phyloP scores from a whole-genome alignment of 2,329 filamentous ascomycete genomes.

The Aspergillus sp. region DNA sequence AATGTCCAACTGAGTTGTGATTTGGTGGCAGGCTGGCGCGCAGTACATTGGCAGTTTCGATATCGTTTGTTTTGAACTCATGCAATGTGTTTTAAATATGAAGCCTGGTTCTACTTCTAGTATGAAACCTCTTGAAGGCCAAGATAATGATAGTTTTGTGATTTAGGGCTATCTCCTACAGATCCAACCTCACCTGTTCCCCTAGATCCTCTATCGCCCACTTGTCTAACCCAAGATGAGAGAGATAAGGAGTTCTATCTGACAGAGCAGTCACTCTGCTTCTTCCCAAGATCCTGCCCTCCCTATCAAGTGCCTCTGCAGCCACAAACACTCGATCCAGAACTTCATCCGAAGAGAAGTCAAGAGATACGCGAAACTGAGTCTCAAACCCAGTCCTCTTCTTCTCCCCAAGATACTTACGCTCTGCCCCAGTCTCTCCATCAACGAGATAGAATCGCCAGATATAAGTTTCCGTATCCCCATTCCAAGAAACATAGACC shows the following conservation, averaged over 20 bases:
- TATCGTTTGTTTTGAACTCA: neutral
- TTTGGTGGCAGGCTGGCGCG: too few relatives aligned
- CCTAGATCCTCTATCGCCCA: neutral
- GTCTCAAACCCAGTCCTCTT: constrained; percentile 27
- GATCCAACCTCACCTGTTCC: neutral
- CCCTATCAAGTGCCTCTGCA: constrained; percentile 36
- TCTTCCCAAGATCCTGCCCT: constrained; percentile 22
- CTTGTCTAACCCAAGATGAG: neutral
- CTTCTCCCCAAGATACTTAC: neutral
- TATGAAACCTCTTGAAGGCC: too few relatives aligned
- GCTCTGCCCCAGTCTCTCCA: neutral
- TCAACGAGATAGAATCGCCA: constrained; percentile 34
- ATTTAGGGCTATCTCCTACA: neutral
- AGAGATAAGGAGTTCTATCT: neutral
- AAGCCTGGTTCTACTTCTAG: too few relatives aligned
- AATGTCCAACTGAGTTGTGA: too few relatives aligned
- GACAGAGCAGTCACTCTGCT: neutral
- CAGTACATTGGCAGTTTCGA: too few relatives aligned
- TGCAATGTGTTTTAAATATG: neutral
- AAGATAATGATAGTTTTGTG: too few relatives aligned
- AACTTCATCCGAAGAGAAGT: constrained; percentile 21
- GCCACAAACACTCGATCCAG: constrained; percentile 27
- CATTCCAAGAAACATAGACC: constrained; percentile 55
- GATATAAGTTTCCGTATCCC: constrained; percentile 43
- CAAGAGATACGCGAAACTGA: constrained; percentile 14